These are phyloP conservation scores for Porogramme epimiltina DNA, from an alignment of 1,284 basidiomycete genomes.

Conservation along the genomic window DNA sequence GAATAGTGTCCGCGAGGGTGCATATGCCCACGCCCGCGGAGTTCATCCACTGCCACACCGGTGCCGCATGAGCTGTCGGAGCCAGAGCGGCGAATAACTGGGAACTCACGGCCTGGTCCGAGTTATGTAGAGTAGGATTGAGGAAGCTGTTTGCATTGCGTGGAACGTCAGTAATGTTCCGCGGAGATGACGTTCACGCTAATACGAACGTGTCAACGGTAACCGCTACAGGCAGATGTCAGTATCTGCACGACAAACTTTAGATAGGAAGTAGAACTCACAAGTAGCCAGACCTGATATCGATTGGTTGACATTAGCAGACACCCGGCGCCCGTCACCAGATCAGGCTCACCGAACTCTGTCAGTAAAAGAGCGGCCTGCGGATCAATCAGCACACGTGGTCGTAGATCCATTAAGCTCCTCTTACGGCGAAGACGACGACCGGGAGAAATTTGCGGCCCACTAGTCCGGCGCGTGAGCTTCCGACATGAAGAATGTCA, in stretches of 20 bases:
- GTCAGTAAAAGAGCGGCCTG: slow-evolving; percentile 8
- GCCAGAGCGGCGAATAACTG: not conserved
- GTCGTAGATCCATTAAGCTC: too few species aligned
- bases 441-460: slow-evolving; percentile 9
- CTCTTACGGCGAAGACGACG: slow-evolving; percentile 12
- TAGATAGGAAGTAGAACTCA: not conserved
- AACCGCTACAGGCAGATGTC: slow-evolving; percentile 5
- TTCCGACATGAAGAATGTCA: not conserved
- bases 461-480: too few species aligned
- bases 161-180: too few species aligned
- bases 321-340: not conserved
- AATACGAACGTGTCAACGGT: slow-evolving; percentile 11
- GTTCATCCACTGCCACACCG: slow-evolving; percentile 16
- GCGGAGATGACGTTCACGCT: not conserved
- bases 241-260: not conserved
- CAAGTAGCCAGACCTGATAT: slow-evolving; percentile 8
- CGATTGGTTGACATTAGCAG: not conserved
- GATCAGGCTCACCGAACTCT: slow-evolving; percentile 7
- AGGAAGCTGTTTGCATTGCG: slow-evolving; percentile 1
- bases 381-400: not conserved
- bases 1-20: slow-evolving; percentile 14
- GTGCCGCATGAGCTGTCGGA: too few species aligned
- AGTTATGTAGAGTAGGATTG: slow-evolving; percentile 13
- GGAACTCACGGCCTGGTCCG: slow-evolving; percentile 12
- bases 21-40: slow-evolving; percentile 18